A percentile compares a stretch with the other conserved stretches of the same genome.
Conservation (phyloP, 331 rosid genomes). For the Cydonia oblonga region DNA sequence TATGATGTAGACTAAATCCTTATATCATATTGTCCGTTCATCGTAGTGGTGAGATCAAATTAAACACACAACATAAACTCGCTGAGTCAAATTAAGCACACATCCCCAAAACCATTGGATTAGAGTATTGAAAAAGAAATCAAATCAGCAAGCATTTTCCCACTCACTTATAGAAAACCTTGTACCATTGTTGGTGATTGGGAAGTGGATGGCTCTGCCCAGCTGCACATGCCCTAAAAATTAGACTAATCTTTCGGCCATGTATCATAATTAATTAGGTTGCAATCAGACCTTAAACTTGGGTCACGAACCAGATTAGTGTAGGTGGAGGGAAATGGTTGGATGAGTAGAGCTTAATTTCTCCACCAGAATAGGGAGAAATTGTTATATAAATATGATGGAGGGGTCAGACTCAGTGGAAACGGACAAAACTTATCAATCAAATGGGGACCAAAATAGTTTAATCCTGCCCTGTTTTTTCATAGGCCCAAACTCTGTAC, state of each 20-base stretch:
- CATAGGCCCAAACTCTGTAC: background rate
- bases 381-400: background rate
- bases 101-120: background rate
- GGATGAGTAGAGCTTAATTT: background rate
- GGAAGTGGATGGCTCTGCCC: background rate
- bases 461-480: background rate
- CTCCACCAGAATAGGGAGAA: background rate
- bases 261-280: background rate
- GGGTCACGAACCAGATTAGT: background rate
- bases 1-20: background rate
- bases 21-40: too few species aligned
- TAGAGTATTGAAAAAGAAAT: background rate
- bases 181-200: background rate
- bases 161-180: background rate
- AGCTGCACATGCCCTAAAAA: background rate
- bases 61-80: too few species aligned
- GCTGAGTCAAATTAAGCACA: background rate
- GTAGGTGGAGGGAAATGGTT: background rate
- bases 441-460: background rate
- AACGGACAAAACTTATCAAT: background rate
- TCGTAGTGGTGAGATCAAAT: too few species aligned
- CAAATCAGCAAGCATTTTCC: background rate
- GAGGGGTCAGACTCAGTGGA: background rate
- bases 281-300: background rate
- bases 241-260: background rate